Evolutionary conservation across 768 basidiomycete species (phyloP).

Genomic region (Crucibulum laeve): DNA sequence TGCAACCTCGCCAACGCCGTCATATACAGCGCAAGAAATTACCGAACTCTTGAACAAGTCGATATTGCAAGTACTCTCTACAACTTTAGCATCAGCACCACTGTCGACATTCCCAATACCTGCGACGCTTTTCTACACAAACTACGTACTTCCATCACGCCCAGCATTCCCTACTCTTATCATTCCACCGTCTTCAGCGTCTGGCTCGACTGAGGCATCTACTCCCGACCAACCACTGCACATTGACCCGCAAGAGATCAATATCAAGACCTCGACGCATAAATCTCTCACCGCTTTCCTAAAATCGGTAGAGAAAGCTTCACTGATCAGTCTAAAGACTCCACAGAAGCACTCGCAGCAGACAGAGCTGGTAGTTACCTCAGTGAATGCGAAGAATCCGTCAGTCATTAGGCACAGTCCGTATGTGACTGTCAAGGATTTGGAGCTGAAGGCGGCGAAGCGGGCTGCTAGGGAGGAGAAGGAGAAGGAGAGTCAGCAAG

Average conservation of each 20-base stretch:
- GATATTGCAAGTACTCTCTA: slow-evolving; percentile 62
- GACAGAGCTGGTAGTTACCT: slow-evolving; percentile 51
- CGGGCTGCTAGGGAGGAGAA: slow-evolving; percentile 52
- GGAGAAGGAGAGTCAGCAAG: slow-evolving; percentile 37
- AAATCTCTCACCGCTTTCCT: slow-evolving; percentile 84
- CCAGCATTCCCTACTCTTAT: slow-evolving; percentile 56
- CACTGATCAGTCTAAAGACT: slow-evolving; percentile 69
- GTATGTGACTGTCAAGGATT: slow-evolving; percentile 61
- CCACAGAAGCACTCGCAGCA: slow-evolving; percentile 40
- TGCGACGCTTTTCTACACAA: slow-evolving; percentile 72
- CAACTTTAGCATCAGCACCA: slow-evolving; percentile 41
- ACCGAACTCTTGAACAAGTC: slow-evolving; percentile 54
- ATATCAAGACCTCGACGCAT: slow-evolving; percentile 73
- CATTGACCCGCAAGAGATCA: slow-evolving; percentile 42
- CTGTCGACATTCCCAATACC: slow-evolving; percentile 67
- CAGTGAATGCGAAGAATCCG: slow-evolving; percentile 53
- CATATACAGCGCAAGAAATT: slow-evolving; percentile 42
- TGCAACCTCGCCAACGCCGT: slow-evolving; percentile 6
- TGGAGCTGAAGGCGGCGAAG: slow-evolving; percentile 61
- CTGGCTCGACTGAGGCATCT: slow-evolving; percentile 16
- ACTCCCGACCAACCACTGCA: too few species aligned
- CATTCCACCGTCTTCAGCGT: slow-evolving; percentile 22
- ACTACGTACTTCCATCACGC: slow-evolving; percentile 74
- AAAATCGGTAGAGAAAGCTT: slow-evolving; percentile 70
- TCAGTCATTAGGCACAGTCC: slow-evolving; percentile 45